Evolutionary conservation across 345 rosid genomes (phyloP), one percentile per base, ranked within the genome.

Genomic region (Nasturtium officinale): DNA sequence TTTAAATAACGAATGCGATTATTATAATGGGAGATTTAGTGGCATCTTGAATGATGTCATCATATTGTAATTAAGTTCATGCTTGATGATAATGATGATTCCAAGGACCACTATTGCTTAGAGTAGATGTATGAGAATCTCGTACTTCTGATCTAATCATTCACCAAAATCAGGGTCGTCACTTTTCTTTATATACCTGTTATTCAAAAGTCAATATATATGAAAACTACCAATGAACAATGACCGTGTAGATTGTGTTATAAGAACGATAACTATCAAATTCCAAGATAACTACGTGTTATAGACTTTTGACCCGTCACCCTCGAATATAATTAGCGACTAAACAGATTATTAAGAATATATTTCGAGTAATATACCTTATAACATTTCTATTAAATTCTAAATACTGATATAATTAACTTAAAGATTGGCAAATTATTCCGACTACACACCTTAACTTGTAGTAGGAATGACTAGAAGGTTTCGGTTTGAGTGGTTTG

Each of bases 31-130:
- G 28, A 1, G 47, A 65, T 45, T 63, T 25, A 56, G 51, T 65
- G 59, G 56, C 65, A 65, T 56, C 35, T 2, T 64, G 21, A 64
- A 73, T 37, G 60, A 65, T 65, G 72, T 47, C 67, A 48, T 55
- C 65, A 30, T 42, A 73, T 45, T 45, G 28, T 73, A 33, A 6
- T 6, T 35, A 20, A 56, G 55, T 8, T 46, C 29, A 64, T 23
- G 4, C 21, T 73, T n/a, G 56, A 64, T 37, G 28, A 65, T 65
- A 33, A 11, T 35, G 60, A 33, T 46, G 42, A 56, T 57, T 50
- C 52, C 64, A 54, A 63, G 38, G 65, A 55, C n/a, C 28, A 28
- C 10, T 42, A 28, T 53, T 62, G 35, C 50, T 73, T 47, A 57
- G 66, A 56, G 66, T 74, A 45, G 58, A 64, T 64, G 42, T 47